Base-by-base conservation (phyloP, 495 filamentous ascomycete genomes). In the Aspergillus ellipticus region DNA sequence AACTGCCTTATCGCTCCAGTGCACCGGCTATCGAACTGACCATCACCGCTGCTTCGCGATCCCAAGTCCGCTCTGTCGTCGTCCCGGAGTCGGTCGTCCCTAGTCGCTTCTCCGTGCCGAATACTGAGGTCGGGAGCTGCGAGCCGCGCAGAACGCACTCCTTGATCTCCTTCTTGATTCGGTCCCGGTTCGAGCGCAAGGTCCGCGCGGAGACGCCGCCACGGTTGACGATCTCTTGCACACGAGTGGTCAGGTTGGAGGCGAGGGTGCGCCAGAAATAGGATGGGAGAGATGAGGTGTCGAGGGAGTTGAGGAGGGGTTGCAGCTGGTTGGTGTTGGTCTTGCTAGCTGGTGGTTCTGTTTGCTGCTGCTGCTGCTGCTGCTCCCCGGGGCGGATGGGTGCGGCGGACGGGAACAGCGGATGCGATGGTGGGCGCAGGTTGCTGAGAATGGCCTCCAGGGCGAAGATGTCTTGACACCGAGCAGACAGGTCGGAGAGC, bases 41-140 rank as follows among this genome's bases (percentile, higher is more conserved):
- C 92, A 98, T 96, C 31, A 98, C 92, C 6, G 93, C 92, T 24
- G 93, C 87, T 72, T 97, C 94, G 53, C 92, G 82, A 65, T 97
- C 95, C 86, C 90, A 96, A 50, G 77, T 80, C 37, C 80, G 77
- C 51, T 71, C 74, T 42, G 68, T 72, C 5, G 24, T 28, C 24
- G 24, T 28, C 24, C n/a, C n/a, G n/a, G n/a, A n/a, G n/a, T n/a
- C n/a, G n/a, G 24, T 28, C 24, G 24, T 7, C 4, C 76, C 64
- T 39, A 63, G 74, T 73, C 64, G 73, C 68, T 67, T 71, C 37
- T 74, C 75, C 13, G 64, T 62, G 54, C 77, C 75, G 0, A 64
- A 55, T 16, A 63, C 66, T 17, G 76, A 74, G 66, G 54, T 75
- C 73, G 89, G 85, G 21, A 90, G 74, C 49, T 80, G 78, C 4